Base-by-base conservation (phyloP, 148 eudicot genomes). In the Silene latifolia region DNA sequence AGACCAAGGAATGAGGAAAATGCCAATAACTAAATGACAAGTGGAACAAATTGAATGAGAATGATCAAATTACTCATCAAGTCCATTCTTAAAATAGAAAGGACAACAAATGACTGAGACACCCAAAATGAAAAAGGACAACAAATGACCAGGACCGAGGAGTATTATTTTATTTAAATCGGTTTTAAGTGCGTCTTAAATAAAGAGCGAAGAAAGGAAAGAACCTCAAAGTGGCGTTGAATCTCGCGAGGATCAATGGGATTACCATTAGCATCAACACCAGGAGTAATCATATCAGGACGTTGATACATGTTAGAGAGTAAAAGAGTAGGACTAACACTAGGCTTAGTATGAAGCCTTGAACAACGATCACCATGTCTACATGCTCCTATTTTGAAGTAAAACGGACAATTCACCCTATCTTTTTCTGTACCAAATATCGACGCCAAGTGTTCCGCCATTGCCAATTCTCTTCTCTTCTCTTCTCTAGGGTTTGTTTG, bases 351-450 rank as follows among this genome's bases (percentile, higher is more conserved):
- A 71, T 90, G 91, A 42, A 90, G 81, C 63, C 94, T 73, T 0
- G 90, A 86, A 72, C 94, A 90, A 0, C 91, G 83, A 71, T 90
- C 94, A 23, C 91, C 94, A 67, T 88, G 94, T 63, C 91, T 73
- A 46, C 94, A 88, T 0, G 94, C 94, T 29, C 91, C 94, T 74
- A 90, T 88, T 76, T 90, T 90, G 84, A 90, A 90, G 85, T 88
- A 90, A 76, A 90, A 90, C 0, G 91, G 91, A 63, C 91, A 90
- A 63, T 88, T 90, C 67, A 88, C 91, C n/a, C 88, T 71, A 74
- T 90, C 90, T 68, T 88, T 90, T 60, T 88, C 94, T 23, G 91
- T 90, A 0, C 91, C 91, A 63, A 86, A 88, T 0, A 90, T 88
- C 72, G 94, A 87, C 0, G 91, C 93, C 54, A 86, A 63, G 74